These are phyloP conservation scores for Amphirosellinia nigrospora DNA, from an alignment of 495 filamentous ascomycete genomes.

Conservation along the genomic window DNA sequence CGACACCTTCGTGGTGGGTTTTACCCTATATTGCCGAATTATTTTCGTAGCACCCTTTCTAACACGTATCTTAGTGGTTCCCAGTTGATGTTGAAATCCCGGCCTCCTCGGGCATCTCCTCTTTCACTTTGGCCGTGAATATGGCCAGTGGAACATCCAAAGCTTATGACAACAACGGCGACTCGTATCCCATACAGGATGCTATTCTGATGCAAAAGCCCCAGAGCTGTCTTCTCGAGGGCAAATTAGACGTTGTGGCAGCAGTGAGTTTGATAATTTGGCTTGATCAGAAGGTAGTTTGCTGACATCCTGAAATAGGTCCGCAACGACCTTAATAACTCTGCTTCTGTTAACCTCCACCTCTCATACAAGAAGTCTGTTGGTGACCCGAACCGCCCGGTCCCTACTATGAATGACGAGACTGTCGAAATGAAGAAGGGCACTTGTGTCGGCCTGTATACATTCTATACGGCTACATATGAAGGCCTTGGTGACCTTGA, in stretches of 20 bases:
- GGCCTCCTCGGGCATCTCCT: slow-evolving; percentile 51
- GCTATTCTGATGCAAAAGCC: slow-evolving; percentile 51
- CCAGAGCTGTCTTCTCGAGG: slow-evolving; percentile 54
- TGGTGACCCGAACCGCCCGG: slow-evolving; percentile 47
- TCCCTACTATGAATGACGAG: slow-evolving; percentile 53
- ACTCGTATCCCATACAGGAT: slow-evolving; percentile 51
- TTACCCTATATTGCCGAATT: not conserved
- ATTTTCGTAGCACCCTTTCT: not conserved
- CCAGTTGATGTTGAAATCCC: slow-evolving; percentile 47
- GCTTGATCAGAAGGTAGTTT: slow-evolving; percentile 18
- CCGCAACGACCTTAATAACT: slow-evolving; percentile 52
- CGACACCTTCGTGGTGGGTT: slow-evolving; percentile 61
- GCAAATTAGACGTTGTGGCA: slow-evolving; percentile 49
- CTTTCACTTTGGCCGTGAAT: slow-evolving; percentile 50
- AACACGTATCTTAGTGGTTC: slow-evolving; percentile 47
- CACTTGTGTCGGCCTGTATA: slow-evolving; percentile 58
- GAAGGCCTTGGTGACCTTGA: slow-evolving; percentile 52
- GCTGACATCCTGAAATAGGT: slow-evolving; percentile 45
- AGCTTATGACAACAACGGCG: slow-evolving; percentile 55
- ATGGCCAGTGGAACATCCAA: slow-evolving; percentile 49
- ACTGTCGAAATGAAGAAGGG: slow-evolving; percentile 55
- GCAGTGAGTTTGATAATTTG: slow-evolving; percentile 37
- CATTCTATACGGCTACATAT: slow-evolving; percentile 57
- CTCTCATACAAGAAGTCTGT: slow-evolving; percentile 58
- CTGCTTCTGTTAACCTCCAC: slow-evolving; percentile 48